Conservation (phyloP, 345 rosid genomes). For the Brassica nigra region DNA sequence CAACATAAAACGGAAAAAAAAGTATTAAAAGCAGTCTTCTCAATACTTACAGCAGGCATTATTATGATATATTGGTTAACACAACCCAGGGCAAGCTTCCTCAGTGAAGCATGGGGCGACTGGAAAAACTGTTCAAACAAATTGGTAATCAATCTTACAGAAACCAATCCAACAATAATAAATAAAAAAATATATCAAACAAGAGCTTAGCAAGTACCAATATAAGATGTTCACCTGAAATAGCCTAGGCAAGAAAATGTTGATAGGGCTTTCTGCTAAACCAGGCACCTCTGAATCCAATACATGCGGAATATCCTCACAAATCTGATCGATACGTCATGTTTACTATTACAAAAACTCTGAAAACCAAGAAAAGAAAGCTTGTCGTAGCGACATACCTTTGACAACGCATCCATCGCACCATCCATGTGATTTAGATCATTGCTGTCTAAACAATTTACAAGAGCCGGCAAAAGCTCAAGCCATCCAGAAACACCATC, state of each 20-base stretch:
- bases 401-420: constrained; percentile 94
- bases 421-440: constrained; percentile 93
- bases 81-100: constrained; percentile 82
- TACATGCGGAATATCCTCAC: constrained; percentile 92
- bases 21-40: constrained; percentile 4
- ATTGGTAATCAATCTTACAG: neutral
- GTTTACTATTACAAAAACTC: neutral
- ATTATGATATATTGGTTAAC: constrained; percentile 83
- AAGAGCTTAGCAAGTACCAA: neutral
- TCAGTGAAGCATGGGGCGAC: constrained; percentile 79
- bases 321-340: constrained; percentile 54
- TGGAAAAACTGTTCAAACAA: constrained; percentile 74
- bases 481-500: constrained; percentile 81
- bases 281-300: constrained; percentile 91
- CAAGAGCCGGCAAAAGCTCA: constrained; percentile 81
- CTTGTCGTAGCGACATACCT: constrained; percentile 52
- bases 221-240: constrained; percentile 58
- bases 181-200: constrained; percentile 20
- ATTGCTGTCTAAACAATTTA: constrained; percentile 82
- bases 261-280: constrained; percentile 81
- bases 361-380: neutral
- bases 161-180: constrained; percentile 20
- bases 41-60: constrained; percentile 91
- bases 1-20: neutral
- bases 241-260: constrained; percentile 74